phyloP scores from a whole-genome alignment of 768 basidiomycete species.

The Megacollybia marginata region DNA sequence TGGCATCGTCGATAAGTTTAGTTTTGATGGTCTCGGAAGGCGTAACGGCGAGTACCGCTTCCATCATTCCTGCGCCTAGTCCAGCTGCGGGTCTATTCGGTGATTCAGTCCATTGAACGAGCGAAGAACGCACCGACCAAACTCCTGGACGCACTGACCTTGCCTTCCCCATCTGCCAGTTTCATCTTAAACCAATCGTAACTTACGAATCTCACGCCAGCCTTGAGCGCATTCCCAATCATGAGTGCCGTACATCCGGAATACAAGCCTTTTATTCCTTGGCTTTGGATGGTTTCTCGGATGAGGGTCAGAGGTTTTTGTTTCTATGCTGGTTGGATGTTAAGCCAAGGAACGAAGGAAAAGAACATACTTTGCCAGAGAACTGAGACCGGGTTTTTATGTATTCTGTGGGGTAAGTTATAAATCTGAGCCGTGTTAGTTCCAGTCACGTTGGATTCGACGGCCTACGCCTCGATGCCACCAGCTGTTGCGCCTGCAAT shows the following conservation, averaged over 20 bases:
- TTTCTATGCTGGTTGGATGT: conserved; percentile 21
- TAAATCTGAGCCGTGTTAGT: conserved; percentile 40
- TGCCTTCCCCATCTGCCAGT: conserved; percentile 84
- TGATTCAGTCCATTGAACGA: not conserved
- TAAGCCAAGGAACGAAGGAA: not conserved
- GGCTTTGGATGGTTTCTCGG: conserved; percentile 59
- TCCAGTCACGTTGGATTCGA: not conserved
- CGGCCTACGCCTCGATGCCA: conserved; percentile 82
- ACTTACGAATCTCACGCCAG: conserved; percentile 90
- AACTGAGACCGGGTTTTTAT: conserved; percentile 95
- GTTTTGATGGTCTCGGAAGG: conserved; percentile 99
- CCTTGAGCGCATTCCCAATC: conserved; percentile 87
- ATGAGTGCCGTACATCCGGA: conserved; percentile 88
- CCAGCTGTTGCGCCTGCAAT: conserved; percentile 91
- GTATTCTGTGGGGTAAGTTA: conserved; percentile 87
- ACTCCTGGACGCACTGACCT: conserved; percentile 81
- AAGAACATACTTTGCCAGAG: conserved; percentile 51
- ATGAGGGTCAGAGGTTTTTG: conserved; percentile 72
- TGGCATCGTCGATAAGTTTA: conserved; percentile 93
- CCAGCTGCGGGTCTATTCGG: conserved; percentile 46
- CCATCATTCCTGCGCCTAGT: conserved; percentile 83
- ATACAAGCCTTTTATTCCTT: conserved; percentile 84
- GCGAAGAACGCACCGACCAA: conserved; percentile 51
- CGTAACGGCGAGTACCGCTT: conserved; percentile 91
- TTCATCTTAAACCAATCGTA: conserved; percentile 89